Evolutionary conservation across 2,329 filamentous ascomycete genomes (phyloP), one percentile per base, ranked within the genome.

Genomic region (Westerdykella aurantiaca): DNA sequence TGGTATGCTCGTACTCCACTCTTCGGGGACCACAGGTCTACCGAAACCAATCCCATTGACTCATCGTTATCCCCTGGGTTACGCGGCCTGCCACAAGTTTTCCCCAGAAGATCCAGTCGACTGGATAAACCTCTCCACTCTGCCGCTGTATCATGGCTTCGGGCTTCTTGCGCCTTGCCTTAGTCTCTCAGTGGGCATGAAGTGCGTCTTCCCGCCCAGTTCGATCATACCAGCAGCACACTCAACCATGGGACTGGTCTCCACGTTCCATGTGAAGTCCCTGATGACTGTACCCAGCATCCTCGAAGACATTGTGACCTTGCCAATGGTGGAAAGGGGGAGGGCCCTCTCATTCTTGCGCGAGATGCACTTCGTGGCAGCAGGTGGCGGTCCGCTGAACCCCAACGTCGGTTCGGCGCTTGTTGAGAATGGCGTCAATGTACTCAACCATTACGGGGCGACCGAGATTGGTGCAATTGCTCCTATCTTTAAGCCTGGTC

Each of bases 11-110:
- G 72, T 75, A 31, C 64, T 75, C 17, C 71, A 75, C 47, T 72
- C 70, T 5, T 69, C 66, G 16, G 79, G 80, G 10, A 78, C 74
- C 0, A 81, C 80, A 0, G 79, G 79, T 0, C 65, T 82, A 0
- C 80, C 80, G 0, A 82, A 82, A 48, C 78, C 80, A 0, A 80
- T 83, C 34, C 77, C 71, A 44, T 72, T 78, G 38, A 76, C 72
- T 0, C 77, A 83, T 57, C 71, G 16, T 2, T 38, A 46, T 18
- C 37, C 46, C 4, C 25, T 46, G 3, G 39, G 35, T 3, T 43
- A 21, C n/a, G 44, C 43, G 1, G 25, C 38, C 35, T 42, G 38
- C 13, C 42, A 48, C 14, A 17, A 37, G 10, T 39, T 48, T 16
- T 9, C 25, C 11, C 25, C 33, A 7, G 25, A 31, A 22, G 34